Evolutionary conservation across 805 yeast genomes (phyloP).

Genomic region (Henningerozyma blattae): DNA sequence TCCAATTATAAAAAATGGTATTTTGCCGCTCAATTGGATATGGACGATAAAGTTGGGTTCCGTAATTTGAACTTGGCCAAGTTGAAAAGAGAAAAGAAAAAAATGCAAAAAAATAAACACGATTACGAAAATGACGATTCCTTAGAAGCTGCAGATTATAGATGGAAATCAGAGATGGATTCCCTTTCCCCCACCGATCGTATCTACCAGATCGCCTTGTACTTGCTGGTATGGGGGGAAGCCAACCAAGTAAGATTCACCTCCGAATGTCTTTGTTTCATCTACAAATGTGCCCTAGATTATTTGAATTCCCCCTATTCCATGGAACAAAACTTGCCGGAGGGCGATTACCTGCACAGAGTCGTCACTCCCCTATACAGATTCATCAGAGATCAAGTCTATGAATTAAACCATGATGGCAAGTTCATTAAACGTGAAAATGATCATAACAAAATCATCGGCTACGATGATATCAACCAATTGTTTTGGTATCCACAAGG

Average conservation of each 20-base stretch:
- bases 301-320: slow-evolving; percentile 82
- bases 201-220: slow-evolving; percentile 67
- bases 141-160: slow-evolving; percentile 65
- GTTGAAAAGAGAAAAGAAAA: slow-evolving; percentile 68
- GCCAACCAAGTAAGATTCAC: slow-evolving; percentile 92
- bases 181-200: slow-evolving; percentile 60
- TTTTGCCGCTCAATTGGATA: slow-evolving; percentile 78
- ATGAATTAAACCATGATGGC: slow-evolving; percentile 61
- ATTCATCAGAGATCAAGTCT: slow-evolving; percentile 69
- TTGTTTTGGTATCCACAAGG: slow-evolving; percentile 99
- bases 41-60: slow-evolving; percentile 76
- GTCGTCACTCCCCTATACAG: slow-evolving; percentile 84
- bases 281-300: slow-evolving; percentile 90
- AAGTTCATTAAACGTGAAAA: slow-evolving; percentile 75
- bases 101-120: slow-evolving; percentile 69
- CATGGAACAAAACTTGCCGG: slow-evolving; percentile 81
- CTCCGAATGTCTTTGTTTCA: slow-evolving; percentile 80
- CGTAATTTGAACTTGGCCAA: slow-evolving; percentile 72
- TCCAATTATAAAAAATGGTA: slow-evolving; percentile 83
- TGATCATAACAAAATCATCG: slow-evolving; percentile 70
- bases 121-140: slow-evolving; percentile 79
- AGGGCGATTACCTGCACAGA: slow-evolving; percentile 82
- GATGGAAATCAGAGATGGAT: slow-evolving; percentile 80
- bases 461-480: slow-evolving; percentile 98
- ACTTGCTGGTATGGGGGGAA: slow-evolving; percentile 78